Evolutionary conservation across 2,329 filamentous ascomycete genomes (phyloP), one percentile per base, ranked within the genome.

Genomic region (Alternaria rosae): DNA sequence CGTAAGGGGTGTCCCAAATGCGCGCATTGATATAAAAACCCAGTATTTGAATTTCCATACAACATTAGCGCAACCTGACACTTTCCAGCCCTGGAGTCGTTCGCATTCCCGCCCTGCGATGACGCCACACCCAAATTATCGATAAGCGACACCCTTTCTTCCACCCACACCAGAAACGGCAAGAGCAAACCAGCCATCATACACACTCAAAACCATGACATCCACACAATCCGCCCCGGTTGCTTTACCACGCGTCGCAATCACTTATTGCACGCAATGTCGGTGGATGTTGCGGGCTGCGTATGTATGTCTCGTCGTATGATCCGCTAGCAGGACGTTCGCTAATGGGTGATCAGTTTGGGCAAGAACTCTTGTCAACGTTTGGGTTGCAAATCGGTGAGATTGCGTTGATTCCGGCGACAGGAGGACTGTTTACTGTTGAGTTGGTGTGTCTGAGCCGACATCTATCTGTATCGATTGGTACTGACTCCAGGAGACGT

Each of bases 281-380:
- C 92, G 92, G 82, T 97, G 93, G 93, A 92, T 95, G 87, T 82
- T 96, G 11, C 84, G 93, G 62, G 92, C 93, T 35, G 92, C 92
- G 69, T 97, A 95, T 80, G 92, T 94, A 86, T 70, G 7, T 43
- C n/a, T 43, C 15, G 28, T n/a, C 23, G 5, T n/a, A 41, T 20
- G 2, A 9, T 42, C 6, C 20, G 17, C 17, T 26, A n/a, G 5
- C 15, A 6, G 2, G 13, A 26, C 13, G 11, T 20, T 26, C 28
- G 56, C 42, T 47, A 50, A 45, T 12, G 21, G 9, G 35, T 44
- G 50, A 41, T 35, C 70, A 97, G 92, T 97, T 91, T 79, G 94
- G 91, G 51, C 95, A 98, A 85, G 95, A 98, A 80, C 89, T 99
- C 45, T 88, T 99, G 38, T 97, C 93, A 2, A 99, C 94, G 1